Evolutionary conservation across 495 filamentous ascomycete genomes (phyloP).

Genomic region (Durotheca rogersii): DNA sequence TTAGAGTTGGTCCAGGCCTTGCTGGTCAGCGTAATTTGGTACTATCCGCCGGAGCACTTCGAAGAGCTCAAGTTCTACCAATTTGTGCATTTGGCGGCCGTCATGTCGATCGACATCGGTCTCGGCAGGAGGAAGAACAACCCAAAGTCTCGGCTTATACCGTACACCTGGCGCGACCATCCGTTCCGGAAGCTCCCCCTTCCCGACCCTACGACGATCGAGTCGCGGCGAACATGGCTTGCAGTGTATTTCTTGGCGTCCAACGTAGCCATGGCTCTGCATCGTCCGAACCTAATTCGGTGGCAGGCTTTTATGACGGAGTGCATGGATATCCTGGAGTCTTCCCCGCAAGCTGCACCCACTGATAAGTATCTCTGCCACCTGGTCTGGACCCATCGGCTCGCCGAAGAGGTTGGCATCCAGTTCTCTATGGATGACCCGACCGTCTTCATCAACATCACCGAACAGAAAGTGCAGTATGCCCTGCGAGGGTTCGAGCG

Average conservation of each 20-base stretch:
- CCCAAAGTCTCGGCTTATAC: slow-evolving; percentile 40
- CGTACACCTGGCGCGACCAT: slow-evolving; percentile 48
- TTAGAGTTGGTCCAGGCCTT: slow-evolving; percentile 85
- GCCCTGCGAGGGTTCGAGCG: slow-evolving; percentile 73
- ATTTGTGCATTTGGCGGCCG: slow-evolving; percentile 76
- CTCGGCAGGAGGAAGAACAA: slow-evolving; percentile 61
- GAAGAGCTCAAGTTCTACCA: slow-evolving; percentile 93
- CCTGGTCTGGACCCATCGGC: slow-evolving; percentile 72
- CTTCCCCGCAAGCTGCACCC: slow-evolving; percentile 65
- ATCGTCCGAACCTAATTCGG: slow-evolving; percentile 77
- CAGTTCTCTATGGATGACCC: slow-evolving; percentile 79
- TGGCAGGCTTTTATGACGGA: slow-evolving; percentile 87
- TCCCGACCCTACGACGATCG: slow-evolving; percentile 64
- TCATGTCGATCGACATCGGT: slow-evolving; percentile 86
- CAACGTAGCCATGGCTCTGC: slow-evolving; percentile 73
- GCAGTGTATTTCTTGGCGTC: slow-evolving; percentile 74
- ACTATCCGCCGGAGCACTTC: slow-evolving; percentile 76
- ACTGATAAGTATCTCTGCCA: slow-evolving; percentile 74
- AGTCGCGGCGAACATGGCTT: slow-evolving; percentile 76
- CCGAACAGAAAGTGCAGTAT: slow-evolving; percentile 72
- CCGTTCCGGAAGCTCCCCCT: slow-evolving; percentile 50
- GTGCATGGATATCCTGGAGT: slow-evolving; percentile 72
- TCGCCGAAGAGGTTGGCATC: slow-evolving; percentile 77
- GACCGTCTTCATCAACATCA: slow-evolving; percentile 60
- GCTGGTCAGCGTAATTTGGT: slow-evolving; percentile 72